Evolutionary conservation across 2,329 filamentous ascomycete genomes (phyloP), one percentile per base, ranked within the genome.

Genomic region (Fusarium denticulatum): DNA sequence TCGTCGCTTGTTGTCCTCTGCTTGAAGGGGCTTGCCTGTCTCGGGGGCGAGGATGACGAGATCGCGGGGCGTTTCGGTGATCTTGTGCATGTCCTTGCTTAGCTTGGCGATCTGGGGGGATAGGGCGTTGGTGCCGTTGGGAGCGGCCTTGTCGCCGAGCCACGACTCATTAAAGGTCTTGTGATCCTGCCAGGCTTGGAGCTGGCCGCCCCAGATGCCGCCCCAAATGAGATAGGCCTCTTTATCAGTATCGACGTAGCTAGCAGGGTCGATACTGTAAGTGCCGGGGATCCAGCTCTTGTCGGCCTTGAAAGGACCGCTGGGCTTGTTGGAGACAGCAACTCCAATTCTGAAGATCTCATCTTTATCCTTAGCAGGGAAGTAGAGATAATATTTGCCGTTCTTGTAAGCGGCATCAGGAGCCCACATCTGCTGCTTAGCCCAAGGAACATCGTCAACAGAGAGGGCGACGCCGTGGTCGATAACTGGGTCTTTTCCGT

Each of bases 361-460:
- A 15, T 69, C 65, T 13, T 64, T 57, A 6, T 69, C 67, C 20
- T 69, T 69, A 32, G 67, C 67, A 6, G 67, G 67, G 22, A 69
- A 69, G 67, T 69, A 69, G 4, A 69, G 59, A 13, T 69, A 69
- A 14, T 69, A 69, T 69, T 69, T 69, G 32, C 67, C 65, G 22
- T 69, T 64, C 50, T 69, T 69, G 30, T 52, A 10, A 7, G 67
- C 67, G 4, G 67, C 67, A 8, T 69, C 67, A 42, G 67, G 67
- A 8, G 67, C 67, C 67, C 67, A 69, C 37, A 69, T 50, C 12
- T 69, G 67, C 12, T 55, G 28, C 34, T 67, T 64, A 0, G 67
- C 67, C 67, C 67, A 69, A 1, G 67, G 39, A 5, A 69, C 49
- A 9, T 69, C 58, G 1, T 69, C 65, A 3, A 69, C 37, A 16